Evolutionary conservation across 2,329 filamentous ascomycete species (phyloP).

Genomic region (Decorospora gaudefroyi): DNA sequence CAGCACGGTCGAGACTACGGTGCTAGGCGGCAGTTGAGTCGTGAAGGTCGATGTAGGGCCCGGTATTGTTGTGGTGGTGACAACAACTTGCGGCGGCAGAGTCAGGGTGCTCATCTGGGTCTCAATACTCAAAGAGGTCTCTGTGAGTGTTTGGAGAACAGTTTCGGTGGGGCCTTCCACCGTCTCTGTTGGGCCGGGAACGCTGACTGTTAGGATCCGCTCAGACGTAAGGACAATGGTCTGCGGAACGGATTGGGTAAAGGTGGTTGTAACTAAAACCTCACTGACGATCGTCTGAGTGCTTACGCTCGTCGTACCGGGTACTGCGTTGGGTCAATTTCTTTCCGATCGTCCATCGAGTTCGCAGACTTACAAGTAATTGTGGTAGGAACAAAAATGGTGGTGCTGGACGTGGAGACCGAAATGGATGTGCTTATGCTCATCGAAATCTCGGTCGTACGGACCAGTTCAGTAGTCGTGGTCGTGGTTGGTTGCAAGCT

Average conservation of each 20-base stretch:
- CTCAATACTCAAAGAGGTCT: conserved; percentile 22
- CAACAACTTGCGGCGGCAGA: conserved; percentile 18
- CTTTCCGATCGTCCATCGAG: neutral
- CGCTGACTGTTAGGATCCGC: conserved; percentile 1
- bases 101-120: conserved; percentile 28
- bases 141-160: conserved; percentile 17
- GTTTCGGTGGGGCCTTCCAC: conserved; percentile 13
- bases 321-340: conserved; percentile 1
- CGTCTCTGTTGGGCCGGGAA: conserved; percentile 12
- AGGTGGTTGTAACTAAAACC: conserved; percentile 5
- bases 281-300: conserved; percentile 4
- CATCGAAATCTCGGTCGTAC: conserved; percentile 6
- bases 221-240: conserved; percentile 13
- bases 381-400: conserved; percentile 3
- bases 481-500: conserved; percentile 11
- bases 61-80: conserved; percentile 25
- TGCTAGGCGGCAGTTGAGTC: conserved; percentile 20
- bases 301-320: conserved; percentile 2
- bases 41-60: conserved; percentile 21
- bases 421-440: conserved; percentile 10
- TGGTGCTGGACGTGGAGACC: conserved; percentile 9
- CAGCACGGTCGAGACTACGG: conserved; percentile 26
- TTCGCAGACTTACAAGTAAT: conserved; percentile 5
- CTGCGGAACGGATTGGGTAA: conserved; percentile 9
- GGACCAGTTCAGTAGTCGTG: neutral